Base-by-base conservation (phyloP, 2,329 filamentous ascomycete genomes). In the Ophiocordyceps sinensis region DNA sequence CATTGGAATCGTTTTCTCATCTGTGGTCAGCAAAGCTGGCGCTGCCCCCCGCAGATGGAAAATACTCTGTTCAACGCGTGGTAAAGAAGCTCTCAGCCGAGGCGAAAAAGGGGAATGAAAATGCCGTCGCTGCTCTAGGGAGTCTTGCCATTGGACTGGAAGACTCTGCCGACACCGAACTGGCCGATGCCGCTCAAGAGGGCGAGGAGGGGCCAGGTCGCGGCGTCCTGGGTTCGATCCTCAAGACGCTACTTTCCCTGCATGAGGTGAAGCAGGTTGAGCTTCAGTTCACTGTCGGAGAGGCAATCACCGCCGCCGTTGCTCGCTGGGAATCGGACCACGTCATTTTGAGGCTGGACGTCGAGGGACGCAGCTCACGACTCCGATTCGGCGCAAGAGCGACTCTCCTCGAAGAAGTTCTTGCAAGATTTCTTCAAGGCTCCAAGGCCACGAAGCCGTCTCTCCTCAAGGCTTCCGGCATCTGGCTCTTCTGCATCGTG, bases 401-500 rank as follows among this genome's bases (percentile, higher is more conserved):
- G 1, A 53, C 51, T 1, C 59, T 70, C 40, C 62, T 82, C 23
- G 62, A 63, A 9, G 60, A 65, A 0, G 68, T 85, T 1, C 64
- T 94, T 5, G 74, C 84, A 44, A 87, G 81, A 54, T 71, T 93
- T 2, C 68, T 96, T 37, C 64, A 66, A 2, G 82, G 91, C 52
- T 91, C 83, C 63, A 81, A 82, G 51, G 77, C 81, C 9, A 86
- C 85, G 0, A 95, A 95, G 53, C 91, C 91, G 1, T 83, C 87
- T 0, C 67, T 95, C 5, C 79, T 87, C 50, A 94, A 94, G 56
- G 87, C 89, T 3, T 89, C 88, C 0, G 87, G 87, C 0, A 94
- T 98, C 50, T 96, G 91, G 91, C 72, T 96, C 0, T 79, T 96
- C 44, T 94, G 83, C 53, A 64, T 96, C 3, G 79, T 96, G 9